Conservation (phyloP, 192 early-diverging fungal species). For the Pilobolus umbonatus region DNA sequence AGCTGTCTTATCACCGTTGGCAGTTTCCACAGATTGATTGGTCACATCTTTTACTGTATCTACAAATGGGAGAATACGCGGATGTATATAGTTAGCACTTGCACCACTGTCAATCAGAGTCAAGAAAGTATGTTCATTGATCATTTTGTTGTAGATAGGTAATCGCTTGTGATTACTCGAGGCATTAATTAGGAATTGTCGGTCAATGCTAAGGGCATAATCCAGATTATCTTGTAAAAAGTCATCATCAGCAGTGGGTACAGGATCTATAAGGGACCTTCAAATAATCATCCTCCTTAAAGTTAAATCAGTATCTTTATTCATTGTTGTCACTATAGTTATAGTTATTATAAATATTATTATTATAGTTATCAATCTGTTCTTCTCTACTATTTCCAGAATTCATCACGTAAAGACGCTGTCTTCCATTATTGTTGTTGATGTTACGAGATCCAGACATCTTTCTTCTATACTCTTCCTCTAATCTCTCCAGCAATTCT, state of each 20-base stretch:
- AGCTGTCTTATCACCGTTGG: not conserved
- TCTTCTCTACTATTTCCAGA: too few relatives aligned
- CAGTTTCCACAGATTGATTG: not conserved
- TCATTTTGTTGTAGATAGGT: not conserved
- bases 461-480: too few relatives aligned
- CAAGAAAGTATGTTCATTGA: not conserved
- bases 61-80: not conserved
- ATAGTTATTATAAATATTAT: too few relatives aligned
- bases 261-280: not conserved
- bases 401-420: too few relatives aligned
- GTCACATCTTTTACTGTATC: not conserved
- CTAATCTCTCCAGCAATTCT: too few relatives aligned
- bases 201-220: not conserved
- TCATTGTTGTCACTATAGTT: not conserved
- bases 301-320: not conserved
- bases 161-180: not conserved
- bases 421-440: too few relatives aligned
- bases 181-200: not conserved
- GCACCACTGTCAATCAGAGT: not conserved
- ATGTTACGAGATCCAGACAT: too few relatives aligned
- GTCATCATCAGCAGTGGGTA: not conserved
- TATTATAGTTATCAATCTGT: too few relatives aligned
- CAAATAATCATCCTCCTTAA: not conserved
- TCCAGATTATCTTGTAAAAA: not conserved
- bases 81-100: not conserved